Percentiles rank a stretch among this genome's conserved stretches.
These are phyloP conservation scores for Spongispora temasekensis DNA, from an alignment of 1,284 basidiomycete species.

Conservation along the genomic window DNA sequence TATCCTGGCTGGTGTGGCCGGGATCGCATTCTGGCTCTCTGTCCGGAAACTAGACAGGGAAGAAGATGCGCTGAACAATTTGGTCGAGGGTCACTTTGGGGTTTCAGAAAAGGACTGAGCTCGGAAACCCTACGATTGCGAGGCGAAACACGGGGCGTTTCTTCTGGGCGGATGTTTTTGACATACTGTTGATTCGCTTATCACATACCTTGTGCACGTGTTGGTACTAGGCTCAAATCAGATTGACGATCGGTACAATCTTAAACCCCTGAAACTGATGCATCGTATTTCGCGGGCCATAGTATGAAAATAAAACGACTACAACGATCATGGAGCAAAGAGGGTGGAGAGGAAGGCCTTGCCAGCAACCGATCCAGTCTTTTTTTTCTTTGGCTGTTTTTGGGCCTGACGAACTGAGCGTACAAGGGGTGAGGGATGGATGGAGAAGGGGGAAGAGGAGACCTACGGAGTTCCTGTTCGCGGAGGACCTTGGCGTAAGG, in stretches of 20 bases:
- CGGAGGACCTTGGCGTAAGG: conserved; percentile 97
- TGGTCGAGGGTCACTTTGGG: conserved; percentile 43
- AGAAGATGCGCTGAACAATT: conserved; percentile 62
- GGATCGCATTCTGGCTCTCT: conserved; percentile 59
- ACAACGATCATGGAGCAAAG: conserved; percentile 70
- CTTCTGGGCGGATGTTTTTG: no score
- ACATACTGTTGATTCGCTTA: no score
- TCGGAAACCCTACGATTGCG: no score
- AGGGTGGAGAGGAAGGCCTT: conserved; percentile 88
- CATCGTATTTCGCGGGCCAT: conserved; percentile 12
- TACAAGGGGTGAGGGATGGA: conserved; percentile 4
- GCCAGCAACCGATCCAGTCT: conserved; percentile 69
- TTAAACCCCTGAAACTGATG: not conserved
- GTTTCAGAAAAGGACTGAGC: conserved; percentile 1
- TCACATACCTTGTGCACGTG: no score
- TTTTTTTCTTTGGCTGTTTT: conserved; percentile 68
- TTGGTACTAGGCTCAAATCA: no score
- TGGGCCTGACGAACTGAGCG: conserved; percentile 69
- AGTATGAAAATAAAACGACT: conserved; percentile 5
- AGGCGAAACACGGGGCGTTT: no score
- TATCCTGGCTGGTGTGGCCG: conserved; percentile 42
- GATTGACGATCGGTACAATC: no score
- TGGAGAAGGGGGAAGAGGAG: not conserved
- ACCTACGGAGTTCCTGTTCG: conserved; percentile 83
- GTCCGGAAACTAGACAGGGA: conserved; percentile 60